Evolutionary conservation across 2,329 filamentous ascomycete species (phyloP).

Genomic region (Penicillium griseofulvum): DNA sequence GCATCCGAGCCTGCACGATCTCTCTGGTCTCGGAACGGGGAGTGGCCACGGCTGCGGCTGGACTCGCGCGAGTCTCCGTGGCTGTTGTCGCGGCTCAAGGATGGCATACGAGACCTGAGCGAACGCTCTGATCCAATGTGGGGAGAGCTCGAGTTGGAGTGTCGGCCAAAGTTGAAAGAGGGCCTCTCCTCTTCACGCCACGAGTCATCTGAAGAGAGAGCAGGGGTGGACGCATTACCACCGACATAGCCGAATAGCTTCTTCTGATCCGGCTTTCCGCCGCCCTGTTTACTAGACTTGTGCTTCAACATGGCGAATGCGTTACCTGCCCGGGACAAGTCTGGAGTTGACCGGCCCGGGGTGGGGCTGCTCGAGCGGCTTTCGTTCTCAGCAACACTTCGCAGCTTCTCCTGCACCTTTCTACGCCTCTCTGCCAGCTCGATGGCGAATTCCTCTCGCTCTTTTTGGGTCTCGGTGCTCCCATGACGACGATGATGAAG

Average conservation of each 20-base stretch:
- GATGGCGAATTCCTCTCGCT: conserved; percentile 49
- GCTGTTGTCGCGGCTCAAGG: conserved; percentile 30
- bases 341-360: conserved; percentile 35
- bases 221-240: conserved; percentile 38
- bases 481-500: conserved; percentile 43
- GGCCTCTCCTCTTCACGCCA: conserved; percentile 40
- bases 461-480: conserved; percentile 50
- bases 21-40: conserved; percentile 43
- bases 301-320: conserved; percentile 47
- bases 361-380: conserved; percentile 46
- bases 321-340: conserved; percentile 36
- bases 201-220: conserved; percentile 34
- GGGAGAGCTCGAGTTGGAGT: conserved; percentile 41
- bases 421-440: conserved; percentile 49
- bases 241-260: conserved; percentile 43
- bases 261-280: conserved; percentile 35
- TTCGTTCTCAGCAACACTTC: conserved; percentile 42
- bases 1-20: conserved; percentile 57
- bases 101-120: conserved; percentile 28
- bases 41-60: conserved; percentile 35
- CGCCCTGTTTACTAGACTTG: conserved; percentile 37
- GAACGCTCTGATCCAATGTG: conserved; percentile 32
- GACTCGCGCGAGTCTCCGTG: conserved; percentile 37
- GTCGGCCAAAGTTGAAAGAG: conserved; percentile 30
- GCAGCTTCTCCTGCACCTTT: conserved; percentile 50